Conservation (phyloP, 306 rosid species). For the Rosa lucieae region DNA sequence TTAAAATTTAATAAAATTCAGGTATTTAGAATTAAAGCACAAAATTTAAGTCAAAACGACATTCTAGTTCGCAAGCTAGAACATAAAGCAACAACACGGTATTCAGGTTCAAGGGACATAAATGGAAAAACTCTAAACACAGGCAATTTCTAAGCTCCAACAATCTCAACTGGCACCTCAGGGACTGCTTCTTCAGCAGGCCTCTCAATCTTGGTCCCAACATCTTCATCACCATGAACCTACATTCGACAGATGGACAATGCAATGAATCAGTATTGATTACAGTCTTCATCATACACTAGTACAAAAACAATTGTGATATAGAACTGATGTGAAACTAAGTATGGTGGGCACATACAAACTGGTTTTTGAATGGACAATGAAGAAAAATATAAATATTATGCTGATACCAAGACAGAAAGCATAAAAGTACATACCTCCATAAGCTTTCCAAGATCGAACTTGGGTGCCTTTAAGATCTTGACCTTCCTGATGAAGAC, state of each 20-base stretch:
- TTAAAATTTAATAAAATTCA: background rate
- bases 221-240: slow-evolving; percentile 93
- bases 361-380: background rate
- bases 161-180: slow-evolving; percentile 57
- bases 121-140: slow-evolving; percentile 11
- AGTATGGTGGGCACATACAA: background rate
- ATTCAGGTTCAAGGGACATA: slow-evolving; percentile 17
- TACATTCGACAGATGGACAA: slow-evolving; percentile 7
- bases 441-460: slow-evolving; percentile 91
- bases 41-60: slow-evolving; percentile 30
- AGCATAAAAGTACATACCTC: slow-evolving; percentile 41
- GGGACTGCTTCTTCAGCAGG: slow-evolving; percentile 64
- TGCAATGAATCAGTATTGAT: background rate
- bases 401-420: background rate
- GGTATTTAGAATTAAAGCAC: slow-evolving; percentile 17
- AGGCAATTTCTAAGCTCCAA: slow-evolving; percentile 59
- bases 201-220: slow-evolving; percentile 83
- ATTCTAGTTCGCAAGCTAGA: slow-evolving; percentile 20
- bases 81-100: slow-evolving; percentile 2
- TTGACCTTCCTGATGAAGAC: slow-evolving; percentile 86
- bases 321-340: background rate
- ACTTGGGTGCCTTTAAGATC: slow-evolving; percentile 94
- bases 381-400: background rate
- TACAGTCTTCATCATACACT: background rate
- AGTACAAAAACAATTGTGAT: background rate